These are phyloP conservation scores for Psophocarpus tetragonolobus DNA, from an alignment of 306 rosid species.

Conservation along the genomic window DNA sequence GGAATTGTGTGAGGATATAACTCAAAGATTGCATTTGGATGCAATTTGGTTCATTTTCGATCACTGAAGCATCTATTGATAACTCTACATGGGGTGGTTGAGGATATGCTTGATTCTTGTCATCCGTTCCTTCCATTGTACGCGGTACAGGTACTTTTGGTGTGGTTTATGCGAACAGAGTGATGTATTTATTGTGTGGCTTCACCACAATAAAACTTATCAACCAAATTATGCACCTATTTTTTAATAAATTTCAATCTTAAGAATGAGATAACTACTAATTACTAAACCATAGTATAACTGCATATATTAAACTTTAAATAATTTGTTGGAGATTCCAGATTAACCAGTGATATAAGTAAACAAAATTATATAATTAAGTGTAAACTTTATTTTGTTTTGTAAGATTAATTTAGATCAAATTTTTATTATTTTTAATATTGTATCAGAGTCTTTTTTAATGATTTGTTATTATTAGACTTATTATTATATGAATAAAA, in stretches of 20 bases:
- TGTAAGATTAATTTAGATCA: too few species aligned
- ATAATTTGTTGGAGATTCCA: too few species aligned
- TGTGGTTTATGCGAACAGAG: background rate
- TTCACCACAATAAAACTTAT: background rate
- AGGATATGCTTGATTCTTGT: constrained; percentile 15
- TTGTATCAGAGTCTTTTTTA: too few species aligned
- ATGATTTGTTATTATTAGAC: too few species aligned
- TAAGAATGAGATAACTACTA: background rate
- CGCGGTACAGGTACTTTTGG: background rate
- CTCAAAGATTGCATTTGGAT: constrained; percentile 8
- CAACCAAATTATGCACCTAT: background rate
- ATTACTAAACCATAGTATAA: too few species aligned
- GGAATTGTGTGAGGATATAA: constrained; percentile 38
- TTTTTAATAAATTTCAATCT: background rate
- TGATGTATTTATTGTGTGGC: constrained; percentile 28
- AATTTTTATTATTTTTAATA: too few species aligned
- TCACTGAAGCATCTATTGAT: constrained; percentile 5
- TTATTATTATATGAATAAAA: too few species aligned
- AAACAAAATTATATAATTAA: too few species aligned
- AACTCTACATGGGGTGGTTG: constrained; percentile 20
- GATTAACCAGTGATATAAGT: too few species aligned
- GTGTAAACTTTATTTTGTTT: too few species aligned
- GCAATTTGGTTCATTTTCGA: constrained; percentile 21
- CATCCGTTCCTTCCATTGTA: constrained; percentile 1
- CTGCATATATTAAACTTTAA: too few species aligned